Evolutionary conservation across 306 rosid genomes (phyloP), one percentile per base, ranked within the genome.

Genomic region (Hippophae rhamnoides): DNA sequence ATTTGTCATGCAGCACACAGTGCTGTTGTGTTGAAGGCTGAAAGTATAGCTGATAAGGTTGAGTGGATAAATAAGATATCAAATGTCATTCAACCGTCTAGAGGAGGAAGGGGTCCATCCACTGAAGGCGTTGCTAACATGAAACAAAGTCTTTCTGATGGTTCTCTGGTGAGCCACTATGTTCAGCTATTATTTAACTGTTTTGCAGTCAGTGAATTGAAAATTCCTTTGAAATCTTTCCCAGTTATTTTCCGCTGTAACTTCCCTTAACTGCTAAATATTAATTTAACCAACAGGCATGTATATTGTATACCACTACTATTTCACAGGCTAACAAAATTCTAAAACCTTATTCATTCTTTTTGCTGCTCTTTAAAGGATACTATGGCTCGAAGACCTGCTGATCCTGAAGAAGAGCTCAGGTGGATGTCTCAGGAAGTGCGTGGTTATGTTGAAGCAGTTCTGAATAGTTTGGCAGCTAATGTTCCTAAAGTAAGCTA

Each of bases 401-500:
- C 78, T 44, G 86, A 81, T 77, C 86, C 86, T 56, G 86, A 81
- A 74, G 86, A 81, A 61, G 86, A 81, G 71, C 86, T 81, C 53
- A 71, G 82, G 62, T 81, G 86, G 86, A 81, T 81, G 86, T 68
- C 86, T 55, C 86, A 81, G 60, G 86, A 81, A 81, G 86, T 81
- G 61, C 86, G 86, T 0, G 86, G 86, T 71, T 81, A 81, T 71
- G 82, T 85, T 45, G 94, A 85, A 72, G 94, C 88, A 57, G 89
- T 85, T 43, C 66, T 85, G 66, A 85, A 82, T 78, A 82, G 94
- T 80, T 80, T 85, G 74, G 94, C 94, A 80, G 94, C 94, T n/a
- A 85, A 85, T 73, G 86, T 85, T 43, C 94, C 86, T 11, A 85
- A 85, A 58, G 94, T 79, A 52, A 71, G 78, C 55, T 70, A 31